Base-by-base conservation (phyloP, 176 grass and related monocot genomes). In the Juncus inflexus region DNA sequence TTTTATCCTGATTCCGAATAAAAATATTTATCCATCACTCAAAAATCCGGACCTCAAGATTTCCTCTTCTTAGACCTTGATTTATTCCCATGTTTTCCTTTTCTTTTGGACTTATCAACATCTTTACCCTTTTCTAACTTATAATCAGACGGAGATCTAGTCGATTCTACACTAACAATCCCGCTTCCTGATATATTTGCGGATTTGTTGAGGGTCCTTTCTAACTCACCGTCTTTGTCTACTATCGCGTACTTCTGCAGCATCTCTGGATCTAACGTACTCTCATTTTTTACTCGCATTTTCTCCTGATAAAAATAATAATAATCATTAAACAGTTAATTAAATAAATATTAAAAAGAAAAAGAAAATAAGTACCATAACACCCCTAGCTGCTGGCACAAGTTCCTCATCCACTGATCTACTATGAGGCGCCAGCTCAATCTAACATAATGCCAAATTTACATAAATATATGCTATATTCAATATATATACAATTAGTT, bases 331-430 rank as follows among this genome's bases (percentile, higher is more conserved):
- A n/a, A n/a, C n/a, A n/a, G n/a, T n/a, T 13, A 6, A 49, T 36
- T 12, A 71, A 71, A 39, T 9, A 59, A 71, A 59, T 5, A 10
- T 7, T 53, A 45, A 4, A 2, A 62, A 15, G 5, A 36, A 65
- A 64, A 3, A 11, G 9, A 4, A 15, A 37, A 11, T 72, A 36
- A 76, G 76, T 57, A 96, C 92, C 79, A 83, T 80, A 50, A 89
- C 88, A 78, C 88, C 85, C 63, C 57, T 70, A 40, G 87, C 87
- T 68, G 82, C 92, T 65, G 83, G 84, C n/a, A 87, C 77, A 60
- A 97, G 92, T 43, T 89, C 94, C 43, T 91, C 88, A 65, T 91
- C 94, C 75, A 97, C 73, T 41, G 94, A 90, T 84, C 79, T 97
- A 69, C 67, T 66, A 61, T 81, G 85, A 60, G 94, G 92, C 13